Conservation (phyloP, 2,329 filamentous ascomycete species). For the Aspergillus persii region DNA sequence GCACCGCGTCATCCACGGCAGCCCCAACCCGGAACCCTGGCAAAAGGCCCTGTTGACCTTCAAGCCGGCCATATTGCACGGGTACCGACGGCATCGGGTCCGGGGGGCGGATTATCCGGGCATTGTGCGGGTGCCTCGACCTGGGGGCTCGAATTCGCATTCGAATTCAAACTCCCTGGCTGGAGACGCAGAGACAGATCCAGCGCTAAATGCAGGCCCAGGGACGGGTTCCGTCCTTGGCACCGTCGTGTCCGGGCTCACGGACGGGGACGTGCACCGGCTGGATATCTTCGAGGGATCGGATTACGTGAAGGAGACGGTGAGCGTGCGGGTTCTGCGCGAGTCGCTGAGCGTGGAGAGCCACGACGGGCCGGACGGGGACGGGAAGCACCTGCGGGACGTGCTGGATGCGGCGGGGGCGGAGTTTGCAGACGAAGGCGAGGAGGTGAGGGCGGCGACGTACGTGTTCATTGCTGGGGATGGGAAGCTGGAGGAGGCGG, state of each 20-base stretch:
- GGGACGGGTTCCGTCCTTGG: constrained; percentile 62
- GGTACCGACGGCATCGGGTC: constrained; percentile 71
- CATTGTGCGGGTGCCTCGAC: constrained; percentile 50
- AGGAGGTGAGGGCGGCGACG: constrained; percentile 54
- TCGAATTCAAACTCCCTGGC: neutral
- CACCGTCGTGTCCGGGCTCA: constrained; percentile 74
- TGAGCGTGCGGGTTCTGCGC: constrained; percentile 46
- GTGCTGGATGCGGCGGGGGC: constrained; percentile 51
- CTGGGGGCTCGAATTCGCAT: neutral
- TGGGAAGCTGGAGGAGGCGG: constrained; percentile 61
- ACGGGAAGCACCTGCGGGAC: constrained; percentile 36
- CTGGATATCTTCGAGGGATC: constrained; percentile 80
- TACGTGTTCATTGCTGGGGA: constrained; percentile 61
- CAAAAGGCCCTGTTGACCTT: constrained; percentile 59
- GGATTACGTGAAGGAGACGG: constrained; percentile 62
- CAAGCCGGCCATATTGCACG: constrained; percentile 71
- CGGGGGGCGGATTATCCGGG: constrained; percentile 73
- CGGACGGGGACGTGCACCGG: constrained; percentile 68
- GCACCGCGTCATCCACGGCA: constrained; percentile 75
- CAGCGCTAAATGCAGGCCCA: neutral
- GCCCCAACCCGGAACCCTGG: constrained; percentile 49
- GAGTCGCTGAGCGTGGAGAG: constrained; percentile 16
- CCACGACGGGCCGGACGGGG: constrained; percentile 14
- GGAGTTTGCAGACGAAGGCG: constrained; percentile 49
- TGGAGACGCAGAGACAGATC: too few relatives aligned